Conservation (phyloP, 495 filamentous ascomycete genomes). For the Hyaloscypha finlandica region DNA sequence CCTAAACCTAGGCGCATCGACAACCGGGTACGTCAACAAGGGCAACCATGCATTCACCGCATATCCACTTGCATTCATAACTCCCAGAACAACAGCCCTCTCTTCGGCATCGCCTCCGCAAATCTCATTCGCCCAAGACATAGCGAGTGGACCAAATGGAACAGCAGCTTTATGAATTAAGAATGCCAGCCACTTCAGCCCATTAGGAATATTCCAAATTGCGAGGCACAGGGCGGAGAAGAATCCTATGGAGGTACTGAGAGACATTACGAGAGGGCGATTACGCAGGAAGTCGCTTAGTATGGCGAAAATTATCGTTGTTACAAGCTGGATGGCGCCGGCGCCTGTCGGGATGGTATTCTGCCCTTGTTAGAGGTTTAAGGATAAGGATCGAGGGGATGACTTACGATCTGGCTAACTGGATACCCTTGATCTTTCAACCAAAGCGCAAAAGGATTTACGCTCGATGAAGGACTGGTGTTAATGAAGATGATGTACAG, state of each 20-base stretch:
- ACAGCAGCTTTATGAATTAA: slow-evolving; percentile 31
- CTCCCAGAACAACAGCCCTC: slow-evolving; percentile 53
- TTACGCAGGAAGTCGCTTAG: slow-evolving; percentile 49
- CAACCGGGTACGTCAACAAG: slow-evolving; percentile 44
- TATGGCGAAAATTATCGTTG: slow-evolving; percentile 39
- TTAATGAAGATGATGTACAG: slow-evolving; percentile 52
- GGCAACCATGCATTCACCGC: slow-evolving; percentile 49
- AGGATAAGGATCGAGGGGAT: background rate
- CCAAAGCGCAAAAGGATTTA: slow-evolving; percentile 46
- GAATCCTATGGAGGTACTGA: slow-evolving; percentile 37
- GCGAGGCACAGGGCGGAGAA: slow-evolving; percentile 45
- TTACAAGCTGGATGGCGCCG: slow-evolving; percentile 33
- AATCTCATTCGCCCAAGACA: slow-evolving; percentile 57
- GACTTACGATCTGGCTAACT: slow-evolving; percentile 35
- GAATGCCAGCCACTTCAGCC: slow-evolving; percentile 53
- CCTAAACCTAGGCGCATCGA: slow-evolving; percentile 42
- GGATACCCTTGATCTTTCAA: slow-evolving; percentile 43
- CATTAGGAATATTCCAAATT: slow-evolving; percentile 52
- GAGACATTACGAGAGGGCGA: slow-evolving; percentile 46
- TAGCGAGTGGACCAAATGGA: slow-evolving; percentile 37
- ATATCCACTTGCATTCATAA: slow-evolving; percentile 54
- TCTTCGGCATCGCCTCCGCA: slow-evolving; percentile 54
- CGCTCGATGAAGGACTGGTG: slow-evolving; percentile 48
- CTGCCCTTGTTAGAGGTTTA: background rate
- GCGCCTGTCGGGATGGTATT: slow-evolving; percentile 39